These are phyloP conservation scores for Sphagnum magellanicum DNA, from an alignment of 228 moss, liverwort and hornwort species.

Conservation along the genomic window DNA sequence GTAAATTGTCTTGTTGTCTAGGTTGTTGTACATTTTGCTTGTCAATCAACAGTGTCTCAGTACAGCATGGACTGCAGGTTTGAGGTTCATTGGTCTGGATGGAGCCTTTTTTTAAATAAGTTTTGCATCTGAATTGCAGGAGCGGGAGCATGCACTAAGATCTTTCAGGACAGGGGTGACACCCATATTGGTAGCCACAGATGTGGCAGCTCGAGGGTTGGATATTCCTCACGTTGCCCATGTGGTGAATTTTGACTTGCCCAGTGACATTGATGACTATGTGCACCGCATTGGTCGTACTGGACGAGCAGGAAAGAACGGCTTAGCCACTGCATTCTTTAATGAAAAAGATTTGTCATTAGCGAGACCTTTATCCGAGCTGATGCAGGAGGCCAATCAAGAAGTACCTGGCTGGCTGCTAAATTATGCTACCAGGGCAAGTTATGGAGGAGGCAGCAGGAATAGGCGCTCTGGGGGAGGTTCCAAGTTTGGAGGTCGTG, in stretches of 20 bases:
- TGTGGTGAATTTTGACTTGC: slow-evolving; percentile 92
- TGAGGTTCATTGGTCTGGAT: no score
- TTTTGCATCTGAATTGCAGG: slow-evolving; percentile 25
- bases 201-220: slow-evolving; percentile 87
- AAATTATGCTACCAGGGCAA: slow-evolving; percentile 68
- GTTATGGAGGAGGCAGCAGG: slow-evolving; percentile 70
- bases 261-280: slow-evolving; percentile 93
- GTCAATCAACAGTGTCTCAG: no score
- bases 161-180: slow-evolving; percentile 89
- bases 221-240: slow-evolving; percentile 98
- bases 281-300: slow-evolving; percentile 98
- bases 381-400: slow-evolving; percentile 95
- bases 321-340: slow-evolving; percentile 91
- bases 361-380: slow-evolving; percentile 68
- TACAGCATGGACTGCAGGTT: no score
- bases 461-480: slow-evolving; percentile 84
- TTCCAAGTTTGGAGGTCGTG: slow-evolving; percentile 85
- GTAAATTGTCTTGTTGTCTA: no score
- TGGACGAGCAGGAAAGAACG: slow-evolving; percentile 92
- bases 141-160: slow-evolving; percentile 84
- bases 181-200: slow-evolving; percentile 91
- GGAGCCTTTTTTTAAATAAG: no score
- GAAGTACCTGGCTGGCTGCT: slow-evolving; percentile 86
- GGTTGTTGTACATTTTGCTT: no score
- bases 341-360: slow-evolving; percentile 86